Conservation (phyloP, 768 basidiomycete species). For the Leucocoprinus sp. region DNA sequence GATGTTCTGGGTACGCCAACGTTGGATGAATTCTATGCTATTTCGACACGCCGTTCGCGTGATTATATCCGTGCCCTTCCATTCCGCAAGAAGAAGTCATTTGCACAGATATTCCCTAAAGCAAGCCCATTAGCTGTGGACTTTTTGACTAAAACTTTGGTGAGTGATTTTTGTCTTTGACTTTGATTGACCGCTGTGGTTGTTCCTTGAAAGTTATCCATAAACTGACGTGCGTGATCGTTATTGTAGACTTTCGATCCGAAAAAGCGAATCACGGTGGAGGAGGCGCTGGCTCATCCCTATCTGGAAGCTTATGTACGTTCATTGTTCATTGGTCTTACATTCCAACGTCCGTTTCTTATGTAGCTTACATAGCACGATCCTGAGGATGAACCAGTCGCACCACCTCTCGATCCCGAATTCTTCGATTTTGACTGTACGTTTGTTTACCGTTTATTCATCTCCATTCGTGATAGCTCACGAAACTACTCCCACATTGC, state of each 20-base stretch:
- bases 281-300: slow-evolving; percentile 90
- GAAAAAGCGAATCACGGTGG: slow-evolving; percentile 92
- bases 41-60: slow-evolving; percentile 83
- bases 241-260: slow-evolving; percentile 82
- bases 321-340: slow-evolving; percentile 13
- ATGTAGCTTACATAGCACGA: slow-evolving; percentile 53
- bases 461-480: background rate
- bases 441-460: slow-evolving; percentile 13
- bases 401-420: slow-evolving; percentile 88
- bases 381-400: slow-evolving; percentile 93
- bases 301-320: slow-evolving; percentile 88
- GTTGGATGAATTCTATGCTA: slow-evolving; percentile 95
- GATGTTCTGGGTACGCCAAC: slow-evolving; percentile 97
- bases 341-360: slow-evolving; percentile 8
- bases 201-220: slow-evolving; percentile 2
- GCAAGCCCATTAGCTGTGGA: slow-evolving; percentile 68
- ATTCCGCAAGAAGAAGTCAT: slow-evolving; percentile 81
- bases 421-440: slow-evolving; percentile 96
- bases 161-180: slow-evolving; percentile 24
- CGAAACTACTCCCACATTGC: slow-evolving; percentile 1
- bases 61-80: slow-evolving; percentile 95
- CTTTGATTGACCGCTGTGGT: background rate
- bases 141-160: slow-evolving; percentile 76
- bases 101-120: slow-evolving; percentile 83
- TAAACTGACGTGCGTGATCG: background rate